phyloP scores from a whole-genome alignment of 140 eudicot species.

The Oenanthe javanica region DNA sequence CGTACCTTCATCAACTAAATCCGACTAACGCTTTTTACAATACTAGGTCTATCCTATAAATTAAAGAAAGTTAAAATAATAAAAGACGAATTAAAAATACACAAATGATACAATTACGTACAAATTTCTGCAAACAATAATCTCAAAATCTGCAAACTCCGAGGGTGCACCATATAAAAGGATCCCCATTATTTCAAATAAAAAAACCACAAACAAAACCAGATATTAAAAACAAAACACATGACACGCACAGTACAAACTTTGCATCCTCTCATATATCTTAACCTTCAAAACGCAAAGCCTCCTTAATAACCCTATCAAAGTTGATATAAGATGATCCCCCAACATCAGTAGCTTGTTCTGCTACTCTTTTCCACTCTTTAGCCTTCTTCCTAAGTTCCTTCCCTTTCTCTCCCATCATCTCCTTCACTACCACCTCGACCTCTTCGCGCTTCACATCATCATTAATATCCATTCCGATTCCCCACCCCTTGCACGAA shows the following conservation, averaged over 20 bases:
- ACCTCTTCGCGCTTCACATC: conserved; percentile 25
- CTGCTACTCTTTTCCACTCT: conserved; percentile 22
- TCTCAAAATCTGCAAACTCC: too few relatives aligned
- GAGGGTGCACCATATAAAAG: too few relatives aligned
- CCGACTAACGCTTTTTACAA: too few relatives aligned
- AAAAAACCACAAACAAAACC: neutral
- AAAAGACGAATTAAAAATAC: too few relatives aligned
- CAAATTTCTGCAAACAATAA: too few relatives aligned
- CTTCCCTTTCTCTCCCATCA: conserved; percentile 37
- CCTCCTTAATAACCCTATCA: conserved; percentile 10
- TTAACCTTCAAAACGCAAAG: neutral
- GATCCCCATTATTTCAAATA: too few relatives aligned
- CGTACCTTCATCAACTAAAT: too few relatives aligned
- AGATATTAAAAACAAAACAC: neutral
- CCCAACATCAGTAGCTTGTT: conserved; percentile 20
- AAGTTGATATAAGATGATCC: conserved; percentile 20
- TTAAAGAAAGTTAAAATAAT: too few relatives aligned
- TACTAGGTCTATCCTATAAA: too few relatives aligned
- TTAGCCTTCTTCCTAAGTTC: conserved; percentile 15
- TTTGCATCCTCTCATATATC: neutral
- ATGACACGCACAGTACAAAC: neutral
- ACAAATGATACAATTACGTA: too few relatives aligned
- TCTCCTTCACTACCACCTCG: conserved; percentile 16
- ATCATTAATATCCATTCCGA: conserved; percentile 27
- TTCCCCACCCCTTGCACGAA: conserved; percentile 20